phyloP scores from a whole-genome alignment of 306 rosid genomes.

The Biancaea sappan region DNA sequence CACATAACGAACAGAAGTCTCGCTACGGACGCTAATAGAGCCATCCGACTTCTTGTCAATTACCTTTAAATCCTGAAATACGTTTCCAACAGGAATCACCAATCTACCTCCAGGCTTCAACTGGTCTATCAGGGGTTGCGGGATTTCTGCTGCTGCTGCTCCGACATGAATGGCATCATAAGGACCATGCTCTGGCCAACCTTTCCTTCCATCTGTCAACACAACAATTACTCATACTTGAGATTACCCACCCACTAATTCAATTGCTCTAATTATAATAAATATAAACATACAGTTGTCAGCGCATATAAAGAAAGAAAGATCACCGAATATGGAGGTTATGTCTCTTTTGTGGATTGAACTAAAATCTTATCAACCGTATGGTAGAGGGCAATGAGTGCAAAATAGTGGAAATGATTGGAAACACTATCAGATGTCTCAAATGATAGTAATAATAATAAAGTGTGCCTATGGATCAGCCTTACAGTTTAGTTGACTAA shows the following conservation, averaged over 20 bases:
- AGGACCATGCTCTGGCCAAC: constrained; percentile 84
- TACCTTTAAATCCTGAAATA: constrained; percentile 81
- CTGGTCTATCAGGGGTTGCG: constrained; percentile 80
- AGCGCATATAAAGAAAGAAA: neutral
- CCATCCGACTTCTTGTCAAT: constrained; percentile 88
- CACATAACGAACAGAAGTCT: constrained; percentile 86
- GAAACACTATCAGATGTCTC: neutral
- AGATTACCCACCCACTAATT: neutral
- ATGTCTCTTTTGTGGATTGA: neutral
- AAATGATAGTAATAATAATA: neutral
- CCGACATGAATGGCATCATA: constrained; percentile 99
- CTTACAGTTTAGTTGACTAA: constrained; percentile 1
- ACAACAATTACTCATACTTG: constrained; percentile 12
- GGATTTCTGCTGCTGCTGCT: constrained; percentile 91
- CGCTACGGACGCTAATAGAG: constrained; percentile 61
- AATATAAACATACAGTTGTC: neutral
- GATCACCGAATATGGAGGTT: neutral
- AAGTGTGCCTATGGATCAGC: constrained; percentile 5
- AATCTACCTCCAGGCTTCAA: constrained; percentile 97
- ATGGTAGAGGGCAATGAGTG: neutral
- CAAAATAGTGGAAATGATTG: neutral
- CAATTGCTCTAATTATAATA: neutral
- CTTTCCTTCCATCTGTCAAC: constrained; percentile 85
- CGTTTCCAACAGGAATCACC: constrained; percentile 97
- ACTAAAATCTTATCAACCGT: neutral